Conservation (phyloP, 164 flowering plant genomes). For the Vitis rotundifolia region DNA sequence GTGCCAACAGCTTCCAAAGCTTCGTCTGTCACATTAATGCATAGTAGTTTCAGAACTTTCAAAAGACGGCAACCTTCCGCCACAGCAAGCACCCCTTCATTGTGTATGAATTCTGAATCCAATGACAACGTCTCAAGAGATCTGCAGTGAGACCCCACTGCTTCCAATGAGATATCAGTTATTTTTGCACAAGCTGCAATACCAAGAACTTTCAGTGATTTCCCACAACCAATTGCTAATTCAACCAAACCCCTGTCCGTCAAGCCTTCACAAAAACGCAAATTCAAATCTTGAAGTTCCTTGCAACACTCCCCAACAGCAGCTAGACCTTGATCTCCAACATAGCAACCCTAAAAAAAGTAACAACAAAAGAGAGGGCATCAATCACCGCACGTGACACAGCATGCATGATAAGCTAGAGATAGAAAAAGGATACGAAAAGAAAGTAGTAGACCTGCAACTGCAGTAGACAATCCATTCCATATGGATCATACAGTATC, state of each 20-base stretch:
- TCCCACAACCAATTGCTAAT: slow-evolving; percentile 63
- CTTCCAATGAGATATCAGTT: slow-evolving; percentile 73
- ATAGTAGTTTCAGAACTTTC: slow-evolving; percentile 76
- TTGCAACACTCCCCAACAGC: slow-evolving; percentile 79
- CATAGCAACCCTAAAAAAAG: slow-evolving; percentile 71
- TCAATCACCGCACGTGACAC: not conserved
- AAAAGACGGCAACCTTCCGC: slow-evolving; percentile 68
- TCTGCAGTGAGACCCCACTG: slow-evolving; percentile 74
- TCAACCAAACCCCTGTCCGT: slow-evolving; percentile 70
- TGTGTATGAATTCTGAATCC: slow-evolving; percentile 74
- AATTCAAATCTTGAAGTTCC: slow-evolving; percentile 77
- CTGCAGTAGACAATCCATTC: too few species aligned
- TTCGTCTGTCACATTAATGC: slow-evolving; percentile 78
- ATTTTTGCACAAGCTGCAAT: slow-evolving; percentile 87
- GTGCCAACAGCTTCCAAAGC: slow-evolving; percentile 71
- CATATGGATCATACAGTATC: too few species aligned
- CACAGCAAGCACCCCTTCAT: slow-evolving; percentile 72
- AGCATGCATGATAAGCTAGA: slow-evolving; percentile 1
- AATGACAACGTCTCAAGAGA: slow-evolving; percentile 66
- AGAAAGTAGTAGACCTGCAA: too few species aligned
- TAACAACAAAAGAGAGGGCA: not conserved
- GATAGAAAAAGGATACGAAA: not conserved
- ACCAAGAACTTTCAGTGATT: slow-evolving; percentile 65
- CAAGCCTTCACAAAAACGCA: slow-evolving; percentile 91
- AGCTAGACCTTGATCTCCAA: slow-evolving; percentile 79